Evolutionary conservation across 2,329 filamentous ascomycete genomes (phyloP).

Genomic region (Fusarium equiseti): DNA sequence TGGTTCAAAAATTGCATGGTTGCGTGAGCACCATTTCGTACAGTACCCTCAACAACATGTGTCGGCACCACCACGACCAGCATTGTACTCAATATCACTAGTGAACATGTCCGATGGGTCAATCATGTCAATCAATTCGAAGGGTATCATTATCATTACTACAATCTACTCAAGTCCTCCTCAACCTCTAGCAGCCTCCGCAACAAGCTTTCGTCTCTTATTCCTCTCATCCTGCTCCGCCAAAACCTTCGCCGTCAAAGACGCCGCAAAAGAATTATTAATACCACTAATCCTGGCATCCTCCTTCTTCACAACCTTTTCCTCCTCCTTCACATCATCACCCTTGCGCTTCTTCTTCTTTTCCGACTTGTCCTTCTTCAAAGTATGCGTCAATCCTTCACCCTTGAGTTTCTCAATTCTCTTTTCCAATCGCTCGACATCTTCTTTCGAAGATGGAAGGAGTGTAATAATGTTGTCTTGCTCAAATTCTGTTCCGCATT

Average conservation of each 20-base stretch:
- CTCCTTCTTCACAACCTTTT: constrained; percentile 64
- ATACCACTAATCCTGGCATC: constrained; percentile 70
- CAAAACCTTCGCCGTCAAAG: constrained; percentile 85
- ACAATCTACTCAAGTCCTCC: neutral
- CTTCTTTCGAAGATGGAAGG: constrained; percentile 76
- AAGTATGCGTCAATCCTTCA: constrained; percentile 81
- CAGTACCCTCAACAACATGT: too few relatives aligned
- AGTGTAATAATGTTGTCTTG: constrained; percentile 85
- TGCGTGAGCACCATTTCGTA: too few relatives aligned
- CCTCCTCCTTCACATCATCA: constrained; percentile 52
- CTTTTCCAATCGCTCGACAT: constrained; percentile 74
- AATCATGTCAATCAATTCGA: accelerated
- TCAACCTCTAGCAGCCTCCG: constrained; percentile 40
- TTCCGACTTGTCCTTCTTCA: constrained; percentile 81
- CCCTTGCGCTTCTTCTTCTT: constrained; percentile 78
- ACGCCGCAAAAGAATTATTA: constrained; percentile 89
- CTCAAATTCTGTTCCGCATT: constrained; percentile 82
- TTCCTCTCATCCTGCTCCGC: constrained; percentile 87
- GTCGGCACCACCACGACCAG: neutral
- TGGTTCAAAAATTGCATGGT: too few relatives aligned
- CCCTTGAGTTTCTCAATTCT: constrained; percentile 77
- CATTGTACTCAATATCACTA: neutral
- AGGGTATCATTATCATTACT: constrained; percentile 44
- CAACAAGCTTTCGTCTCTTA: constrained; percentile 77
- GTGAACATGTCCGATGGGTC: accelerated